Percentiles rank a stretch among this genome's conserved stretches.
phyloP scores from a whole-genome alignment of 805 yeast genomes.

The Wickerhamomyces alni region DNA sequence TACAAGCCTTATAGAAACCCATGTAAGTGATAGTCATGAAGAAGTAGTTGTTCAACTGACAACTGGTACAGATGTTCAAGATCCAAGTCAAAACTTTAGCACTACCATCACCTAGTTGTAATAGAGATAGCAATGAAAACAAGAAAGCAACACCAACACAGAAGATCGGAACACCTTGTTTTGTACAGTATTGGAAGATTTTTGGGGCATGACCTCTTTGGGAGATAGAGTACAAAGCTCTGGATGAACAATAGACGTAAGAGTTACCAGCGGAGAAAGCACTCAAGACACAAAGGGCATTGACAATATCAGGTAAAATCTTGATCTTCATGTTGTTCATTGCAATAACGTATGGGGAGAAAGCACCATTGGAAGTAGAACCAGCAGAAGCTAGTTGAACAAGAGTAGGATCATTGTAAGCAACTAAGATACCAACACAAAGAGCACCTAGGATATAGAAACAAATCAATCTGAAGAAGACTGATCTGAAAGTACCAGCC shows the following conservation, averaged over 20 bases:
- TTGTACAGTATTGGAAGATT: conserved; percentile 52
- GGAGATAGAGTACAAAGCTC: conserved; percentile 51
- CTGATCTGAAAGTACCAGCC: conserved; percentile 71
- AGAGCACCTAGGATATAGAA: conserved; percentile 67
- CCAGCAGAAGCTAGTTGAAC: conserved; percentile 49
- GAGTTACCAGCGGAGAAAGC: conserved; percentile 54
- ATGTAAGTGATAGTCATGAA: conserved; percentile 54
- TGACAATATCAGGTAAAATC: conserved; percentile 42
- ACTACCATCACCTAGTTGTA: conserved; percentile 54
- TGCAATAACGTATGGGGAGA: conserved; percentile 55
- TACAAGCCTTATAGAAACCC: conserved; percentile 56
- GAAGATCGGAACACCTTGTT: conserved; percentile 64
- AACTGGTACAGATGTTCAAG: conserved; percentile 61
- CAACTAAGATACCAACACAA: conserved; percentile 59
- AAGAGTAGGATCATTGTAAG: conserved; percentile 53
- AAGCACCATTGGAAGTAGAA: conserved; percentile 49
- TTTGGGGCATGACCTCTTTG: conserved; percentile 56
- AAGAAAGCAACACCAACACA: conserved; percentile 50
- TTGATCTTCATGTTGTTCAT: conserved; percentile 47
- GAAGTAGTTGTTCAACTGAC: conserved; percentile 56
- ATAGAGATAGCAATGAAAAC: conserved; percentile 61
- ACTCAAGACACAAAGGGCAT: conserved; percentile 47
- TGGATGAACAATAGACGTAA: conserved; percentile 54
- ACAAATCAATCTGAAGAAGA: conserved; percentile 51
- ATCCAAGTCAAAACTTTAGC: conserved; percentile 68